These are phyloP conservation scores for Pseudoneurospora amorphoporcata DNA, from an alignment of 495 filamentous ascomycete genomes.

Conservation along the genomic window DNA sequence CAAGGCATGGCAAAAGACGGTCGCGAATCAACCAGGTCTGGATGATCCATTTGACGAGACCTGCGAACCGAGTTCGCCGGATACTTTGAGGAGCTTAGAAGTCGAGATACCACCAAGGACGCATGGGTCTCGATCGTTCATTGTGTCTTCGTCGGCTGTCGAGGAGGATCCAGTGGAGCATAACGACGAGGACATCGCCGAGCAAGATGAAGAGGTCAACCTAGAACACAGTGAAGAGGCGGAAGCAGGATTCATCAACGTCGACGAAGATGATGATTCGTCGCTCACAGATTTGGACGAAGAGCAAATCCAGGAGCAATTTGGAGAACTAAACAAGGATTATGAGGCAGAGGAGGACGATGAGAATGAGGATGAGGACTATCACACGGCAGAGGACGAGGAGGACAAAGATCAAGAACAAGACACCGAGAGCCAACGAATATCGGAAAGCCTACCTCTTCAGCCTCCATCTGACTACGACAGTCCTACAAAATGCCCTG, in stretches of 20 bases:
- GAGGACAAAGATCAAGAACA: neutral
- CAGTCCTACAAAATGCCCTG: neutral
- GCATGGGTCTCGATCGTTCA: neutral
- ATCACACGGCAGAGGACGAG: neutral
- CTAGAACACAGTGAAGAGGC: neutral
- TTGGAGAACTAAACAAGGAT: neutral
- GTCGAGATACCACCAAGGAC: neutral
- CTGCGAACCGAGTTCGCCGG: neutral
- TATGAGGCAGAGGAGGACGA: neutral
- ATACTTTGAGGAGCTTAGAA: neutral
- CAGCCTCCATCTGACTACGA: neutral
- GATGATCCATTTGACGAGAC: neutral
- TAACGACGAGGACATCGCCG: neutral
- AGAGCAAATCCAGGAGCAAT: neutral
- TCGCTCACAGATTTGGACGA: neutral
- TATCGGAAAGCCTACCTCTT: neutral
- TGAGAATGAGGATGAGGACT: neutral
- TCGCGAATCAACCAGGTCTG: neutral
- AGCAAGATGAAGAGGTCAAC: neutral
- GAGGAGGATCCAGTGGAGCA: neutral
- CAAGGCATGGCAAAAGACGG: conserved; percentile 4
- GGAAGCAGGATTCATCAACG: neutral
- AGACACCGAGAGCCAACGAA: neutral
- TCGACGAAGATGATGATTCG: neutral
- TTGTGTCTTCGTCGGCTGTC: neutral